Conservation (phyloP, 2,329 filamentous ascomycete genomes). For the Penicillium digitatum region DNA sequence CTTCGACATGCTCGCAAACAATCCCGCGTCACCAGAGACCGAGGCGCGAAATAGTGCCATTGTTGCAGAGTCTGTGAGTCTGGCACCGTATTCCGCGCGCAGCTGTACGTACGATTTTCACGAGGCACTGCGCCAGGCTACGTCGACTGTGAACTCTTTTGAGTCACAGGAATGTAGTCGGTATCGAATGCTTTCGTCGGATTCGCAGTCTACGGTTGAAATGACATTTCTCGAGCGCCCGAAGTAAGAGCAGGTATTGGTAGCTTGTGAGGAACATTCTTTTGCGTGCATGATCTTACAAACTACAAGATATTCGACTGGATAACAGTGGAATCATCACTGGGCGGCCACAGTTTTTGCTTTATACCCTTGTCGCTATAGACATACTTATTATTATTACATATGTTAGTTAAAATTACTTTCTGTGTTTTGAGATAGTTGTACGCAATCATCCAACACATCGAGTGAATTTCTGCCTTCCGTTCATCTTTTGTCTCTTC, state of each 20-base stretch:
- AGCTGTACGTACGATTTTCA: constrained; percentile 17
- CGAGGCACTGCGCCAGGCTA: constrained; percentile 14
- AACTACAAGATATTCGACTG: neutral
- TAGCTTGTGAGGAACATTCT: neutral
- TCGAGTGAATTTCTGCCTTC: neutral
- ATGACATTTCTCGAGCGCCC: constrained; percentile 1
- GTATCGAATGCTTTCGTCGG: neutral
- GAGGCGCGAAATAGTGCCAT: neutral
- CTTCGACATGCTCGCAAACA: constrained; percentile 9
- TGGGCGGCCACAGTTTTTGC: neutral
- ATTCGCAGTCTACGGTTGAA: constrained; percentile 12
- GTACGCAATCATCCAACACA: neutral
- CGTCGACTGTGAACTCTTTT: constrained; percentile 5
- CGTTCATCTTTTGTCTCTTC: too few species aligned
- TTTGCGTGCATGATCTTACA: neutral
- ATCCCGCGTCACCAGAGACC: neutral
- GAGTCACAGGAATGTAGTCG: neutral
- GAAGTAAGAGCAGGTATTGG: neutral
- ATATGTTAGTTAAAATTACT: neutral
- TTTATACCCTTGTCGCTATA: constrained; percentile 6
- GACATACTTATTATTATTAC: neutral
- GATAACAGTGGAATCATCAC: neutral
- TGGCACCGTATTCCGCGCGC: neutral
- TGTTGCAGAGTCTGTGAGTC: neutral
- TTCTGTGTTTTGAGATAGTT: neutral